Percentiles rank a stretch among this genome's conserved stretches.
Evolutionary conservation across 1,139 yeast species (phyloP).

Genomic region (Magnusiomyces ingens): DNA sequence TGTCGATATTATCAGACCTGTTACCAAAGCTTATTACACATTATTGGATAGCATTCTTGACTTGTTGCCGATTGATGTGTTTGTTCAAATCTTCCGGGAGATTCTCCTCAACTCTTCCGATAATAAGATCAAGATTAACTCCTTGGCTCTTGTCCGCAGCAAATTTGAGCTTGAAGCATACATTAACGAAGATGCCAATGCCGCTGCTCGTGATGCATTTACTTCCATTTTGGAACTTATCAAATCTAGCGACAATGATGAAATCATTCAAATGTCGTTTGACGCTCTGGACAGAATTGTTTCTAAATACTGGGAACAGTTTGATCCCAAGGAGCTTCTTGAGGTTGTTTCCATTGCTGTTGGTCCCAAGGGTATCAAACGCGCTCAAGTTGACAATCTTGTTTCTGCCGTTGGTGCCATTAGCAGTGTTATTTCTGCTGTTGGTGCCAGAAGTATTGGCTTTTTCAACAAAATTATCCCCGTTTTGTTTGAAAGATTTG

Average conservation of each 20-base stretch:
- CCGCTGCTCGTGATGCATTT: conserved; percentile 31
- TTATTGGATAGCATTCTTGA: conserved; percentile 58
- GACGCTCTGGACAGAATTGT: conserved; percentile 62
- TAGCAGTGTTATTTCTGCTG: conserved; percentile 57
- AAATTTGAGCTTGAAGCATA: conserved; percentile 50
- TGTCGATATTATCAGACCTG: conserved; percentile 5
- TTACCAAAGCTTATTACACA: conserved; percentile 29
- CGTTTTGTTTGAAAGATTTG: conserved; percentile 59
- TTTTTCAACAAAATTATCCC: conserved; percentile 79
- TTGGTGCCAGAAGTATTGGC: conserved; percentile 86
- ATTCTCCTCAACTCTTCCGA: conserved; percentile 38
- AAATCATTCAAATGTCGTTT: conserved; percentile 57
- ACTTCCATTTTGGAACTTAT: conserved; percentile 19
- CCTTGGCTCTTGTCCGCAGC: conserved; percentile 50
- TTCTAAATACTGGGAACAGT: conserved; percentile 50
- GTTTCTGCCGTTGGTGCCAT: conserved; percentile 71
- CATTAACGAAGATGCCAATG: conserved; percentile 31
- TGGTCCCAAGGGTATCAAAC: conserved; percentile 47
- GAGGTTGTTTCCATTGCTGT: conserved; percentile 47
- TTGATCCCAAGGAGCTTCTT: conserved; percentile 45
- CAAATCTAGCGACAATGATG: conserved; percentile 40
- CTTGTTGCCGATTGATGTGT: conserved; percentile 67
- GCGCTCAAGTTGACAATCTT: conserved; percentile 49
- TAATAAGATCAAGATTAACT: conserved; percentile 27
- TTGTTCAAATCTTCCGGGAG: conserved; percentile 57